A percentile compares a stretch with the other conserved stretches of the same genome.
Conservation (phyloP, 1,284 basidiomycete genomes). For the Naganishia liquefaciens region DNA sequence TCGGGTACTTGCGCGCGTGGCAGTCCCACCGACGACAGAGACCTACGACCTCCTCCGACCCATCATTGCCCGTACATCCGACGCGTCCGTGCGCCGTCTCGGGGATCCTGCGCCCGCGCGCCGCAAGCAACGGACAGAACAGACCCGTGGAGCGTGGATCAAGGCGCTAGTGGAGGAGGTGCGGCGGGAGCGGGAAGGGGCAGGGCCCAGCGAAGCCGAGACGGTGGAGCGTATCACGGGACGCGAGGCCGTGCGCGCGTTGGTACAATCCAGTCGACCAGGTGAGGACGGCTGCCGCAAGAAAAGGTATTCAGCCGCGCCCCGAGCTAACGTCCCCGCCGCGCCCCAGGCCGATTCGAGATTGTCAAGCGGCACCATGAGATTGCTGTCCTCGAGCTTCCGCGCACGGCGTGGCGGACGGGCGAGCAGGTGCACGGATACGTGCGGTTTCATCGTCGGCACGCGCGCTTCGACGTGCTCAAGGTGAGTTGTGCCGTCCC, state of each 20-base stretch:
- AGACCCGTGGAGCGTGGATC: neutral
- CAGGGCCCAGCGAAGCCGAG: too few relatives aligned
- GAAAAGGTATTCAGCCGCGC: neutral
- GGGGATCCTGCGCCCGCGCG: neutral
- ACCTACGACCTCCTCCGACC: conserved; percentile 50
- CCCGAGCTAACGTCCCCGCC: neutral
- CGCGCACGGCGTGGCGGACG: conserved; percentile 12
- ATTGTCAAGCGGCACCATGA: conserved; percentile 19
- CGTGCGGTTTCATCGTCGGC: conserved; percentile 9
- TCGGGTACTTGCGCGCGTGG: conserved; percentile 78
- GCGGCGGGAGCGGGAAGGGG: too few relatives aligned
- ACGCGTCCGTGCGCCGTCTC: conserved; percentile 37
- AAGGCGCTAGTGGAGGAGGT: neutral
- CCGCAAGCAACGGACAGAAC: conserved; percentile 18
- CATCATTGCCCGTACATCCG: conserved; percentile 53
- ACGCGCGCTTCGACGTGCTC: conserved; percentile 16
- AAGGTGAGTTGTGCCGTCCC: conserved; percentile 20
- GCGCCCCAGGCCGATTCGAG: conserved; percentile 12
- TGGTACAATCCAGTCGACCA: conserved; percentile 18
- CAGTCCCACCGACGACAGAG: conserved; percentile 39
- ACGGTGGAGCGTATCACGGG: neutral
- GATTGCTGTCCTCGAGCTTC: conserved; percentile 12
- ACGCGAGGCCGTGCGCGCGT: conserved; percentile 11
- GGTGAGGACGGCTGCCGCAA: conserved; percentile 4
- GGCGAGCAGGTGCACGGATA: conserved; percentile 5